A percentile compares a stretch with the other conserved stretches of the same genome.
Conservation (phyloP, 164 flowering plant genomes). For the Hamamelis virginiana region DNA sequence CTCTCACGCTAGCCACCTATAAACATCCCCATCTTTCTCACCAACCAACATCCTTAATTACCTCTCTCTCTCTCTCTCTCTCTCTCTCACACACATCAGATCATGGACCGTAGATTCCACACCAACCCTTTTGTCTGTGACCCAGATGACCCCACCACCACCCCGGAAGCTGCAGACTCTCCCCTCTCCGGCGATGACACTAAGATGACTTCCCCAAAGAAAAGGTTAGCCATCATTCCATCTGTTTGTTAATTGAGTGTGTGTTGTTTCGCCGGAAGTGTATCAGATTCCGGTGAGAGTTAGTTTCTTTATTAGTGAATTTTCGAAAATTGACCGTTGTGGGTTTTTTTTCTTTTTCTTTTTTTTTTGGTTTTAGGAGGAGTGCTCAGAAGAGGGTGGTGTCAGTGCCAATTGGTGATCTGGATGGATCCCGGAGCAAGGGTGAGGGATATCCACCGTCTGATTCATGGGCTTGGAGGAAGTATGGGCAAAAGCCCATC, state of each 20-base stretch:
- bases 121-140: constrained; percentile 12
- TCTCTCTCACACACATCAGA: too few relatives aligned
- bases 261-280: too few relatives aligned
- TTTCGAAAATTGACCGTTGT: neutral
- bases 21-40: too few relatives aligned
- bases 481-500: constrained; percentile 39
- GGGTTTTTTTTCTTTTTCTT: neutral
- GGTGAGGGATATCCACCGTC: constrained; percentile 49
- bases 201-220: constrained; percentile 26
- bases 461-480: constrained; percentile 52
- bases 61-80: neutral
- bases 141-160: constrained; percentile 18
- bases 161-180: constrained; percentile 24
- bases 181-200: constrained; percentile 36
- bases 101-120: constrained; percentile 7
- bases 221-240: constrained; percentile 23
- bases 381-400: constrained; percentile 38
- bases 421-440: constrained; percentile 38
- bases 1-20: too few relatives aligned
- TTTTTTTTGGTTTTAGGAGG: constrained; percentile 25
- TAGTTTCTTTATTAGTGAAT: neutral
- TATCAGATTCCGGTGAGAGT: too few relatives aligned
- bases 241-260: too few relatives aligned
- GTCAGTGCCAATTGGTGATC: constrained; percentile 39
- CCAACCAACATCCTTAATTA: neutral